Conservation (phyloP, 1,139 yeast species). For the Zygoascus meyerae region DNA sequence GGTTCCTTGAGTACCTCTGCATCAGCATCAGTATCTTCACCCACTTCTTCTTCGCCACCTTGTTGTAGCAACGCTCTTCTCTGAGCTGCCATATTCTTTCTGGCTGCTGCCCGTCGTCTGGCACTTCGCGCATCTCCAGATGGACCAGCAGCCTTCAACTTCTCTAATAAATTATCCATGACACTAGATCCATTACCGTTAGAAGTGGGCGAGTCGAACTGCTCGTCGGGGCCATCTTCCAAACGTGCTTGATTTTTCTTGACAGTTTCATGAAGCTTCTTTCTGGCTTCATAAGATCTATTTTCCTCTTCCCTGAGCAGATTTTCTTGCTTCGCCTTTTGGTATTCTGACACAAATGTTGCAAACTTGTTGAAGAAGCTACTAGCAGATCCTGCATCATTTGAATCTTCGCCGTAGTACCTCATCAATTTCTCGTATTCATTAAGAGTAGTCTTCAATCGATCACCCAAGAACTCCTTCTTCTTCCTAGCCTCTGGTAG, state of each 20-base stretch:
- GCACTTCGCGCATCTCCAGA: conserved; percentile 74
- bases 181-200: conserved; percentile 34
- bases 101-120: conserved; percentile 71
- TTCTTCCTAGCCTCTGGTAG: conserved; percentile 57
- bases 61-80: conserved; percentile 16
- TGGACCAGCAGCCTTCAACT: conserved; percentile 67
- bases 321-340: conserved; percentile 71
- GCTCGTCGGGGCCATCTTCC: background rate
- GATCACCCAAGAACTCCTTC: conserved; percentile 50
- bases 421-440: conserved; percentile 60
- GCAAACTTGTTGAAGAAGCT: conserved; percentile 70
- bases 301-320: conserved; percentile 73
- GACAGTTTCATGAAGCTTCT: conserved; percentile 49
- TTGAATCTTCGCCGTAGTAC: conserved; percentile 76
- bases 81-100: conserved; percentile 35
- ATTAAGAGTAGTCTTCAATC: conserved; percentile 47
- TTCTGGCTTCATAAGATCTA: conserved; percentile 68
- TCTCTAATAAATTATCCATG: conserved; percentile 69
- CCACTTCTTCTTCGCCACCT: conserved; percentile 7
- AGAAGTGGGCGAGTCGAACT: background rate
- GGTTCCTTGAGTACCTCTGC: background rate
- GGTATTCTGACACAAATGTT: conserved; percentile 67
- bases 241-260: conserved; percentile 11
- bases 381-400: conserved; percentile 54
- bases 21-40: background rate